These are phyloP conservation scores for Auriscalpium vulgare DNA, from an alignment of 768 basidiomycete genomes.

Conservation along the genomic window DNA sequence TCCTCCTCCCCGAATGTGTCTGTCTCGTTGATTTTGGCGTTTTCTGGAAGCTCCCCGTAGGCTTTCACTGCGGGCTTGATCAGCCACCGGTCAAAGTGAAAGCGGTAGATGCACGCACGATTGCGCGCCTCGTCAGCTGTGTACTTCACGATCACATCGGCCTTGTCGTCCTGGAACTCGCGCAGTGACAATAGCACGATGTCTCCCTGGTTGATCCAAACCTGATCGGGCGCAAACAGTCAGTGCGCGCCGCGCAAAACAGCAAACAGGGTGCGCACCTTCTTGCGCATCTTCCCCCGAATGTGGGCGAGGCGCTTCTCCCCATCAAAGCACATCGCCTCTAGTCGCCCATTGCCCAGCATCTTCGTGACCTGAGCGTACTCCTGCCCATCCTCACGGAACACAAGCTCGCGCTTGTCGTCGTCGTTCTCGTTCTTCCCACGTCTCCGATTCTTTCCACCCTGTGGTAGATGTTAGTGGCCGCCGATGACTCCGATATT, in stretches of 20 bases:
- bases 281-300: conserved; percentile 98
- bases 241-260: background rate
- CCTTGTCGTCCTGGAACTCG: conserved; percentile 99
- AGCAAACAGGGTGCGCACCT: conserved; percentile 45
- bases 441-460: conserved; percentile 97
- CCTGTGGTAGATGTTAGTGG: conserved; percentile 39
- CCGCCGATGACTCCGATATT: background rate
- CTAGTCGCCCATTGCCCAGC: conserved; percentile 95
- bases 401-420: conserved; percentile 97
- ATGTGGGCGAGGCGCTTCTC: conserved; percentile 98
- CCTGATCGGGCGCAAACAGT: conserved; percentile 37
- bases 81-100: background rate
- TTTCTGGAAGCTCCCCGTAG: conserved; percentile 95
- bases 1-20: conserved; percentile 89
- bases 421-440: conserved; percentile 99
- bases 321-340: conserved; percentile 96
- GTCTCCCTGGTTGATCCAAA: conserved; percentile 99
- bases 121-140: conserved; percentile 92
- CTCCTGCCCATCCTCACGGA: conserved; percentile 98
- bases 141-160: conserved; percentile 99
- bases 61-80: conserved; percentile 66
- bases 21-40: conserved; percentile 95
- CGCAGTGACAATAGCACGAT: conserved; percentile 91
- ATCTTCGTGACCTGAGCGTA: conserved; percentile 98
- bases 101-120: conserved; percentile 31